phyloP scores from a whole-genome alignment of 1,284 basidiomycete species.

The Trametes hirsuta region DNA sequence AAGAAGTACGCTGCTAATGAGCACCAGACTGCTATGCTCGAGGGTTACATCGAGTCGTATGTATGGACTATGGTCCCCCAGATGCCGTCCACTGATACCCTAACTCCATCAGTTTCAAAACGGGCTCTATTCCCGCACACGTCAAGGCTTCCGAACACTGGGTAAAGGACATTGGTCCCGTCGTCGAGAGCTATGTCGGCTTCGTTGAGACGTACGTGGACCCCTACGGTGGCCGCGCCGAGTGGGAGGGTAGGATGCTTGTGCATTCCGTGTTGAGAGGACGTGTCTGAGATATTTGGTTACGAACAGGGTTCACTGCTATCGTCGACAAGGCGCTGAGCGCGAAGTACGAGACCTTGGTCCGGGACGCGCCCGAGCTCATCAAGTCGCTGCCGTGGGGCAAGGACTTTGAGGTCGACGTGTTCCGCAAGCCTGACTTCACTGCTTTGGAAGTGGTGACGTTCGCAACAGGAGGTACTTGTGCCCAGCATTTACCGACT shows the following conservation, averaged over 20 bases:
- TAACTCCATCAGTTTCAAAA: constrained; percentile 57
- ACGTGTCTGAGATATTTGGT: background rate
- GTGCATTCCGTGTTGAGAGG: background rate
- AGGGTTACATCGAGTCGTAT: constrained; percentile 78
- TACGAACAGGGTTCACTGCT: constrained; percentile 72
- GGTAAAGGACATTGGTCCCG: constrained; percentile 85
- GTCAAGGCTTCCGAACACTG: constrained; percentile 76
- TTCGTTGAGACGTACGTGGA: constrained; percentile 76
- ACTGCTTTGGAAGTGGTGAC: constrained; percentile 79
- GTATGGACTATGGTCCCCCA: constrained; percentile 23
- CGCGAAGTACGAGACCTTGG: constrained; percentile 78
- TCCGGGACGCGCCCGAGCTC: constrained; percentile 72
- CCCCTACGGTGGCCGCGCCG: constrained; percentile 81
- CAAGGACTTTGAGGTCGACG: constrained; percentile 78
- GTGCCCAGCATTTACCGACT: background rate
- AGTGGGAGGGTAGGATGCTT: constrained; percentile 73
- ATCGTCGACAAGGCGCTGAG: constrained; percentile 84
- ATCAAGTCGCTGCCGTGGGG: constrained; percentile 87
- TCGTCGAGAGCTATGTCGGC: constrained; percentile 87
- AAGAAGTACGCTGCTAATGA: constrained; percentile 74
- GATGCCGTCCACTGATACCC: background rate
- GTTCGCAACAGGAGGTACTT: constrained; percentile 78
- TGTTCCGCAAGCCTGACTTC: constrained; percentile 86
- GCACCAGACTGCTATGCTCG: constrained; percentile 73
- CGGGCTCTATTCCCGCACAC: constrained; percentile 79